Percentiles rank a stretch among this genome's conserved stretches.
Conservation (phyloP, 1,284 basidiomycete species). For the Trichosporon asahii region DNA sequence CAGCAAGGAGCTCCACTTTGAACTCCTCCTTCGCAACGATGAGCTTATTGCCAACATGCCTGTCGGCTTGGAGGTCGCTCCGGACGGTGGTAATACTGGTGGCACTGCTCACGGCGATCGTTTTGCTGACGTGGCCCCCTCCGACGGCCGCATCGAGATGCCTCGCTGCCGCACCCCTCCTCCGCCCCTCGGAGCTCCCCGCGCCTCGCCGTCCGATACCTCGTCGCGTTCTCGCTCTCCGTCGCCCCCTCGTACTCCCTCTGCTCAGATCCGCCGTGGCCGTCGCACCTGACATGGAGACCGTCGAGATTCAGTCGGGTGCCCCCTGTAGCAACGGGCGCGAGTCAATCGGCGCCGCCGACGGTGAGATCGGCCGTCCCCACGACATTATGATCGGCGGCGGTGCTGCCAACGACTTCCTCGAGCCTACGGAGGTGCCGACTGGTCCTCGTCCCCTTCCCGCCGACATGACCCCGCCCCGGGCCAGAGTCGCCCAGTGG, state of each 20-base stretch:
- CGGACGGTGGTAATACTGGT: too few species aligned
- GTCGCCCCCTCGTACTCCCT: background rate
- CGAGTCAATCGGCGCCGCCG: background rate
- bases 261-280: background rate
- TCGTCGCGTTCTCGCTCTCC: background rate
- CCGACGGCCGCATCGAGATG: too few species aligned
- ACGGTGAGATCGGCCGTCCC: background rate
- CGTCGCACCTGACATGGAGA: background rate
- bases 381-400: background rate
- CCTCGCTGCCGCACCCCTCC: background rate
- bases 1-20: background rate
- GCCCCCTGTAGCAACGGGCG: background rate
- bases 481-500: background rate
- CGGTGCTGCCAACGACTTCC: background rate
- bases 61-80: background rate
- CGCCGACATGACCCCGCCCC: background rate
- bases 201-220: background rate
- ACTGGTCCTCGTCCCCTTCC: background rate
- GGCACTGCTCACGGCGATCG: too few species aligned
- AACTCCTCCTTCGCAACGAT: background rate
- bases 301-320: background rate
- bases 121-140: too few species aligned
- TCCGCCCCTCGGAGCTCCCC: background rate
- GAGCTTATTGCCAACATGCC: background rate
- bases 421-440: background rate